Evolutionary conservation across 495 filamentous ascomycete species (phyloP).

Genomic region (Ascodesmis nigricans): DNA sequence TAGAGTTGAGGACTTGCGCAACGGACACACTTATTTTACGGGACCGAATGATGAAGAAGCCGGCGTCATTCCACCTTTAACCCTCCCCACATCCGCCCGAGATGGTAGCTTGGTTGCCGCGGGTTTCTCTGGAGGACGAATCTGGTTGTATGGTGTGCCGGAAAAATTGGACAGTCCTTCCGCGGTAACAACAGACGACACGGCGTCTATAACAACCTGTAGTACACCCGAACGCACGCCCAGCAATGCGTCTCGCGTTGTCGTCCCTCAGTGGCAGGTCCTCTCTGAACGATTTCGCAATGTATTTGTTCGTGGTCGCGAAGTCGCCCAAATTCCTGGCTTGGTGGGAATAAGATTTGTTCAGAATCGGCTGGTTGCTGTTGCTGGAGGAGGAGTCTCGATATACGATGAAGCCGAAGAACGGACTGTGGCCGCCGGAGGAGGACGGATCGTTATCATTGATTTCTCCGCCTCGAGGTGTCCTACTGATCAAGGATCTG

Average conservation of each 20-base stretch:
- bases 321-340: conserved; percentile 32
- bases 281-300: conserved; percentile 42
- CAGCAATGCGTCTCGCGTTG: conserved; percentile 15
- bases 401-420: conserved; percentile 44
- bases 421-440: conserved; percentile 59
- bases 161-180: conserved; percentile 39
- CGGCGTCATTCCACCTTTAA: conserved; percentile 32
- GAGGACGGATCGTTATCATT: conserved; percentile 52
- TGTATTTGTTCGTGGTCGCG: conserved; percentile 37
- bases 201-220: conserved; percentile 21
- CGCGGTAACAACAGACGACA: conserved; percentile 23
- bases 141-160: conserved; percentile 68
- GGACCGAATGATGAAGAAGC: conserved; percentile 31
- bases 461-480: conserved; percentile 37
- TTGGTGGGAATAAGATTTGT: conserved; percentile 43
- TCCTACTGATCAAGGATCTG: no score
- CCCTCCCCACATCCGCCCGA: conserved; percentile 42
- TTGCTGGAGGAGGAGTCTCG: conserved; percentile 49
- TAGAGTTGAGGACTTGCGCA: conserved; percentile 46
- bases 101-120: conserved; percentile 53
- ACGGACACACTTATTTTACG: conserved; percentile 64
- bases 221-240: conserved; percentile 7
- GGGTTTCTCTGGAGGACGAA: conserved; percentile 46
- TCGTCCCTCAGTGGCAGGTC: conserved; percentile 44
- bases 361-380: conserved; percentile 45